Base-by-base conservation (phyloP, 345 rosid genomes). In the Laguncularia racemosa region DNA sequence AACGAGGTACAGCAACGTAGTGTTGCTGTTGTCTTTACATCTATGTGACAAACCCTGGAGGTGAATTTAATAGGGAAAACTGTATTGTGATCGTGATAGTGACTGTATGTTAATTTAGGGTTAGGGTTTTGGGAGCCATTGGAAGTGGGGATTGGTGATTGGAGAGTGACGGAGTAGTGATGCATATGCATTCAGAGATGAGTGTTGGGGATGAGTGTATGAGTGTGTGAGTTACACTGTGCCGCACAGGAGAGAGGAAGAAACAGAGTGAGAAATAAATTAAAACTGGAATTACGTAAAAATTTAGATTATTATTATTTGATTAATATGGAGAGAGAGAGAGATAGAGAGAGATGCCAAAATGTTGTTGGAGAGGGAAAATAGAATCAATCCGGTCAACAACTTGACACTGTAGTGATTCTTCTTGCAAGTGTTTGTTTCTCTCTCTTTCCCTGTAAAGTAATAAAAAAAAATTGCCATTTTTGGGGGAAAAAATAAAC, bases 131-230 rank as follows among this genome's bases (percentile, higher is more conserved):
- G 56, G 44, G 71, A 70, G 56, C 70, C 61, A 33, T 52, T 69
- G 59, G 79, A 79, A 53, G 59, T 45, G 20, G 50, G 62, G 21
- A 69, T 69, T 49, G 73, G 61, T 26, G 67, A 59, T 52, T 74
- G 63, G 15, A 75, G 67, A 73, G 77, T 21, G 52, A 62, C 48
- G 58, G 87, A 71, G 75, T 57, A 72, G 20, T 48, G 76, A 81
- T 81, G 77, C 93, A 83, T 83, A 7, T 33, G 40, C 40, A 33
- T 1, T 60, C 70, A 65, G 70, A 52, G 16, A 16, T n/a, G 10
- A 10, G 55, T 33, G 14, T 13, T 18, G 38, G 2, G 50, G 50
- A 16, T 16, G 50, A 47, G 50, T 14, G 16, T 14, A 9, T 13
- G 15, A 2, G 48, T 13, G 48, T 16, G 2, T 14, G 50, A 16